A percentile compares a stretch with the other conserved stretches of the same genome.
Conservation (phyloP, 164 flowering plant species). For the Berberis vulgaris region DNA sequence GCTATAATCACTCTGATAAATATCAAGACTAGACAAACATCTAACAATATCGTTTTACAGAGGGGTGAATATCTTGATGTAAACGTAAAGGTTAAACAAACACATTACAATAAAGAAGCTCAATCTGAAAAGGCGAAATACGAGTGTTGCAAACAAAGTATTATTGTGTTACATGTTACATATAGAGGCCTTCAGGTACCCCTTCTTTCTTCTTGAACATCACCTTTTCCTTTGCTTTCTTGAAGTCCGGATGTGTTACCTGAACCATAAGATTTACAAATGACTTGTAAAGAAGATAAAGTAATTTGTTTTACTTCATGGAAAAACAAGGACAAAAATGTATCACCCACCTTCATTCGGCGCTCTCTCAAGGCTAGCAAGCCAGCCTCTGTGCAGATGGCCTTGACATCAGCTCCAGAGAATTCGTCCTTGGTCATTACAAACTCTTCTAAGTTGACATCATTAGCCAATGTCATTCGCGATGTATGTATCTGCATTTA, state of each 20-base stretch:
- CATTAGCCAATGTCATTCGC: conserved; percentile 93
- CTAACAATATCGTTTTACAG: too few relatives aligned
- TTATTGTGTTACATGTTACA: conserved; percentile 25
- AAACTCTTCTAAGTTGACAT: conserved; percentile 94
- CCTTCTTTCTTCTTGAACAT: conserved; percentile 99
- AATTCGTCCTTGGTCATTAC: conserved; percentile 95
- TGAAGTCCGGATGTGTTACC: conserved; percentile 84
- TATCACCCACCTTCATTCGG: conserved; percentile 71
- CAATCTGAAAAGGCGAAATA: too few relatives aligned
- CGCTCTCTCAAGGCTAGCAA: conserved; percentile 91
- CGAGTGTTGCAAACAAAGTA: too few relatives aligned
- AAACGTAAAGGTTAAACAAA: too few relatives aligned
- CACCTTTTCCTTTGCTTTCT: conserved; percentile 96
- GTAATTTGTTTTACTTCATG: too few relatives aligned
- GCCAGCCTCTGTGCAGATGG: conserved; percentile 95
- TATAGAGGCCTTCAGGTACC: conserved; percentile 94
- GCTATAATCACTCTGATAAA: too few relatives aligned
- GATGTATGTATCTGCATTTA: conserved; percentile 72
- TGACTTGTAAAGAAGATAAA: neutral
- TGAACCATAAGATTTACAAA: conserved; percentile 13
- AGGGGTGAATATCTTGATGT: too few relatives aligned
- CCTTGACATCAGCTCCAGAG: conserved; percentile 95
- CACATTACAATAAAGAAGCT: too few relatives aligned
- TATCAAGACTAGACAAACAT: too few relatives aligned
- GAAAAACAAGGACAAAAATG: neutral